Percentiles rank a stretch among this genome's conserved stretches.
These are phyloP conservation scores for Cryptococcus maquisensis DNA, from an alignment of 1,284 basidiomycete genomes.

Conservation along the genomic window DNA sequence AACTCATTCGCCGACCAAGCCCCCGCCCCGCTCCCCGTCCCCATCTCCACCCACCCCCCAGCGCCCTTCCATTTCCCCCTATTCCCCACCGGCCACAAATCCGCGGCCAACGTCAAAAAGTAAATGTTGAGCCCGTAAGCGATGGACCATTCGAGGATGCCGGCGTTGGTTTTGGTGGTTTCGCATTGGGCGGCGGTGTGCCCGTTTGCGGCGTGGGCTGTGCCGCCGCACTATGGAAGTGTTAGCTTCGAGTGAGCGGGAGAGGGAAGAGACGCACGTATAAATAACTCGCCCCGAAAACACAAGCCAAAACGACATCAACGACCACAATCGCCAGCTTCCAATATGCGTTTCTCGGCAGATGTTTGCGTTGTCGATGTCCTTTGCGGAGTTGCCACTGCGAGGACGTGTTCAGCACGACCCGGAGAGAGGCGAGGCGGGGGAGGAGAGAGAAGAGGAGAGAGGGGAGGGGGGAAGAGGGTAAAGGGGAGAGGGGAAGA, in stretches of 20 bases:
- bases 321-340: constrained; percentile 50
- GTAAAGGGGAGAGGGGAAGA: constrained; percentile 19
- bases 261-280: constrained; percentile 22
- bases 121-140: constrained; percentile 49
- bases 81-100: constrained; percentile 45
- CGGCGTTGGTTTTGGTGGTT: constrained; percentile 47
- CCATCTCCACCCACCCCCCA: too few relatives aligned
- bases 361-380: constrained; percentile 47
- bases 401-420: neutral
- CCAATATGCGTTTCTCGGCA: constrained; percentile 49
- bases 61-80: constrained; percentile 24
- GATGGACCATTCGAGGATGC: constrained; percentile 50
- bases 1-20: neutral
- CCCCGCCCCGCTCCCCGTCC: too few relatives aligned
- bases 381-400: constrained; percentile 47
- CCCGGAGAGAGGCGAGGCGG: too few relatives aligned
- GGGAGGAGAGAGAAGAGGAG: too few relatives aligned
- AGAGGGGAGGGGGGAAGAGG: neutral
- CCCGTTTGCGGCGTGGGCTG: constrained; percentile 7
- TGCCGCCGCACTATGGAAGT: constrained; percentile 31
- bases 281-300: constrained; percentile 49
- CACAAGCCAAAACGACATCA: constrained; percentile 49
- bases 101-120: constrained; percentile 39
- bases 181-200: constrained; percentile 42
- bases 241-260: neutral